Percentiles rank a stretch among this genome's conserved stretches.
These are phyloP conservation scores for Fusarium humuli DNA, from an alignment of 2,329 filamentous ascomycete genomes.

Conservation along the genomic window DNA sequence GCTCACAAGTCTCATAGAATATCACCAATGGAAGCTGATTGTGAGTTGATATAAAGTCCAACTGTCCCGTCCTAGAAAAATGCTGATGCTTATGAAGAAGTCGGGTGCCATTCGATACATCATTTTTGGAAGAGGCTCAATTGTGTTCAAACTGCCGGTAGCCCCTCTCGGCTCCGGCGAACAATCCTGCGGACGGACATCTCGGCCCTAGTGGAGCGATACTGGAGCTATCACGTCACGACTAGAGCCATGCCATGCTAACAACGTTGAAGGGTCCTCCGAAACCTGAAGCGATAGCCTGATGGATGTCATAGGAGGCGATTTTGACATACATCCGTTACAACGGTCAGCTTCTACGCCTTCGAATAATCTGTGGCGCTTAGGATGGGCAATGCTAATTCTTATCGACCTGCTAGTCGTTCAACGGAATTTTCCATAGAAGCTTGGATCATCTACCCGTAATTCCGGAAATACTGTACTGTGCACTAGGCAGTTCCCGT, in stretches of 20 bases:
- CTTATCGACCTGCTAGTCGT: conserved; percentile 13
- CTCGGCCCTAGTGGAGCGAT: conserved; percentile 26
- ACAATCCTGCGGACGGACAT: conserved; percentile 35
- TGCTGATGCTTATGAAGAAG: not conserved
- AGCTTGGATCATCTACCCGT: conserved; percentile 5
- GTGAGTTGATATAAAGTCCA: not conserved
- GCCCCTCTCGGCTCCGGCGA: conserved; percentile 21
- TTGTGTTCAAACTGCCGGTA: conserved; percentile 7
- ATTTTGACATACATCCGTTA: not conserved
- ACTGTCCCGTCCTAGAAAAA: not conserved
- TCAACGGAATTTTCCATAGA: conserved; percentile 18
- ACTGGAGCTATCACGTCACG: conserved; percentile 34
- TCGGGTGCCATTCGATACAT: not conserved
- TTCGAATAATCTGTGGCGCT: conserved; percentile 23
- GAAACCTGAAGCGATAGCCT: conserved; percentile 1
- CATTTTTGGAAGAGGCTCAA: not conserved
- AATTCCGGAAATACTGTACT: conserved; percentile 7
- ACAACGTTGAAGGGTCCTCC: conserved; percentile 6
- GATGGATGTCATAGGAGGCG: not conserved
- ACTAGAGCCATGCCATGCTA: conserved; percentile 24
- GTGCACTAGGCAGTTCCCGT: conserved; percentile 1
- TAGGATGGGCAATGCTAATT: conserved; percentile 14
- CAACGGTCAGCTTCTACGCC: not conserved
- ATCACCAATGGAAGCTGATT: not conserved
- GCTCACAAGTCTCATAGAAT: not conserved